Conservation (phyloP, 805 yeast species). For the Nakazawaea wyomingensis region DNA sequence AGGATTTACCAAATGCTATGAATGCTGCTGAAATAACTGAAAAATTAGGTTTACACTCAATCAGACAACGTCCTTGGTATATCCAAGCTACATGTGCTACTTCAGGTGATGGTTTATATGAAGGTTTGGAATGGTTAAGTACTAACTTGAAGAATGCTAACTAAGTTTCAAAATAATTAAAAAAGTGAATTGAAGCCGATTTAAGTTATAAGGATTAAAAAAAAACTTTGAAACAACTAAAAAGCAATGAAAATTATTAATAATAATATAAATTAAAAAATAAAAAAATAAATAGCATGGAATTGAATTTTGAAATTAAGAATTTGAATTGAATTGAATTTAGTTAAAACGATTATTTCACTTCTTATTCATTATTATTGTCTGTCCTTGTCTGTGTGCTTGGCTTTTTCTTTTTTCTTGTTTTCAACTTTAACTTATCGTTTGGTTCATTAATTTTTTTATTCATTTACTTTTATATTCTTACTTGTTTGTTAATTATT, state of each 20-base stretch:
- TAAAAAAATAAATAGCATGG: neutral
- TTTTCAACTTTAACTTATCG: neutral
- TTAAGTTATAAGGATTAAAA: neutral
- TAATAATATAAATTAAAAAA: too few species aligned
- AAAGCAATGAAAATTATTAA: neutral
- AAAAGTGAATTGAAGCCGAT: neutral
- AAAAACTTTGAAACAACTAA: neutral
- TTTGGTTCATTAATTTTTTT: neutral
- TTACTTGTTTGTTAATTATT: slow-evolving; percentile 1
- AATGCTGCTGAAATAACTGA: slow-evolving; percentile 98
- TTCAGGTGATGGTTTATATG: slow-evolving; percentile 97
- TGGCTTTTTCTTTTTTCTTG: neutral
- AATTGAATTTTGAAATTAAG: neutral
- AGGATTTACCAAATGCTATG: slow-evolving; percentile 99
- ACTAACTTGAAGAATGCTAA: slow-evolving; percentile 76
- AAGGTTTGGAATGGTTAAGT: slow-evolving; percentile 96
- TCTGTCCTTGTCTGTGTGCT: neutral
- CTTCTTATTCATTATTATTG: neutral
- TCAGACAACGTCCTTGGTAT: slow-evolving; percentile 99
- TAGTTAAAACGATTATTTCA: neutral
- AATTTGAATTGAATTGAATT: too few species aligned
- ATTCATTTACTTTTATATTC: neutral
- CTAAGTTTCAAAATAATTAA: slow-evolving; percentile 12
- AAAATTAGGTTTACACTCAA: slow-evolving; percentile 92
- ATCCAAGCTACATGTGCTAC: slow-evolving; percentile 99